Conservation (phyloP, 768 basidiomycete genomes). For the Leccinum subgranulosum region DNA sequence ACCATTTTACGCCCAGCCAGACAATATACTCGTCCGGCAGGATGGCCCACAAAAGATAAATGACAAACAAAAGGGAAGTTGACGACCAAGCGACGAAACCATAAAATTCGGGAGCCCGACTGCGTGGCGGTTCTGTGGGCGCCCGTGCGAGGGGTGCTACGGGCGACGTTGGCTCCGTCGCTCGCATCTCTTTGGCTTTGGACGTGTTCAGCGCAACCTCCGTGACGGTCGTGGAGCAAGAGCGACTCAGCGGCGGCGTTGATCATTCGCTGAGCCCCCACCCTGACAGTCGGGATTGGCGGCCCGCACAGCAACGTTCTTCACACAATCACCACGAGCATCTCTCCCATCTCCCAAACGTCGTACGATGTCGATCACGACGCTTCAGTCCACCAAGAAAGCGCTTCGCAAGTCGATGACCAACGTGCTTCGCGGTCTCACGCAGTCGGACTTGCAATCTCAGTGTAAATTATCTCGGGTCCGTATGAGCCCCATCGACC, state of each 20-base stretch:
- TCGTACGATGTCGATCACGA: conserved; percentile 26
- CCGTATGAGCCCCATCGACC: not conserved
- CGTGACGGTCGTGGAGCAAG: conserved; percentile 13
- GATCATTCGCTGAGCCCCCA: conserved; percentile 13
- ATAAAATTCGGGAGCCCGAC: conserved; percentile 80
- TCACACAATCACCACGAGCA: not conserved
- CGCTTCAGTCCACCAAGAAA: conserved; percentile 44
- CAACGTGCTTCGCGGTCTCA: conserved; percentile 42
- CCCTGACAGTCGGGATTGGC: not conserved
- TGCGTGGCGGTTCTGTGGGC: conserved; percentile 41
- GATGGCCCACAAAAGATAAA: conserved; percentile 79
- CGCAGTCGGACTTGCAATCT: conserved; percentile 43
- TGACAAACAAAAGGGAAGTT: conserved; percentile 64
- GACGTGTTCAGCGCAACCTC: conserved; percentile 19
- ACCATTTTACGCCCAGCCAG: conserved; percentile 74
- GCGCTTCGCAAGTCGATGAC: conserved; percentile 51
- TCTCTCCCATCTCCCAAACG: not conserved
- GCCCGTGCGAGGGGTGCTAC: conserved; percentile 42
- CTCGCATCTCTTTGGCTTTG: conserved; percentile 6
- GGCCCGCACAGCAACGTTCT: not conserved
- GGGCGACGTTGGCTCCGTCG: conserved; percentile 40
- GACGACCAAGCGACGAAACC: conserved; percentile 88
- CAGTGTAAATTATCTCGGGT: conserved; percentile 48
- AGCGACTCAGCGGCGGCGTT: conserved; percentile 2
- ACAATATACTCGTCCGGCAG: conserved; percentile 70